Evolutionary conservation across 2,329 filamentous ascomycete genomes (phyloP).

Genomic region (Endocalyx cinctus): DNA sequence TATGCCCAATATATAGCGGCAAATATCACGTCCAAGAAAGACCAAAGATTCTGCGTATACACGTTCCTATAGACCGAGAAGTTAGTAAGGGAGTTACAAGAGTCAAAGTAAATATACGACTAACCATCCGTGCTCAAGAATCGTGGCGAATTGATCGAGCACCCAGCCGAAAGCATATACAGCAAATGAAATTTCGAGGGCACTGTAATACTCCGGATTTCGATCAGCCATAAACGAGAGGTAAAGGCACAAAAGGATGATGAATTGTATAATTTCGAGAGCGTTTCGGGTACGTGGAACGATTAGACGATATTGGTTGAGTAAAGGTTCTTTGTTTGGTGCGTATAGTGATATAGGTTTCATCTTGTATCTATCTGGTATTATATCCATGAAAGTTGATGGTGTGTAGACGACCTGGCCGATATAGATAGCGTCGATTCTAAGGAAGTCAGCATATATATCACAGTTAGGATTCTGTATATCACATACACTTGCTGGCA

Average conservation of each 20-base stretch:
- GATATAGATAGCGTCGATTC: conserved; percentile 74
- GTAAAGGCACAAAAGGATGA: conserved; percentile 65
- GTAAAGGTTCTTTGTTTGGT: conserved; percentile 65
- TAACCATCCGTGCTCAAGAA: conserved; percentile 66
- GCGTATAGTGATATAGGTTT: conserved; percentile 79
- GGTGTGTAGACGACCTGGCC: conserved; percentile 80
- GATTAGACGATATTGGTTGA: conserved; percentile 82
- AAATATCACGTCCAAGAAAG: conserved; percentile 78
- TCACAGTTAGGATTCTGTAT: no score
- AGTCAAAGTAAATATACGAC: conserved; percentile 10
- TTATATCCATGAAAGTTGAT: conserved; percentile 74
- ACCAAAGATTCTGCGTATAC: conserved; percentile 85
- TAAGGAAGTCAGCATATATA: no score
- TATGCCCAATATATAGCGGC: conserved; percentile 67
- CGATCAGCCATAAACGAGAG: conserved; percentile 67
- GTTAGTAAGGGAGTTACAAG: conserved; percentile 5
- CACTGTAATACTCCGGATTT: conserved; percentile 50
- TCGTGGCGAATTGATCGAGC: conserved; percentile 71
- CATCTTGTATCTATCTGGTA: conserved; percentile 81
- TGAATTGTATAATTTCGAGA: conserved; percentile 71
- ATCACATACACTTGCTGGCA: conserved; percentile 65
- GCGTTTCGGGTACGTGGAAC: conserved; percentile 74
- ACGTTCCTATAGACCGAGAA: conserved; percentile 62
- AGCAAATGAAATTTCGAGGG: conserved; percentile 62
- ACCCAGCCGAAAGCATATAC: conserved; percentile 76